phyloP scores from a whole-genome alignment of 768 basidiomycete genomes.

The Tylopilus intermedius region DNA sequence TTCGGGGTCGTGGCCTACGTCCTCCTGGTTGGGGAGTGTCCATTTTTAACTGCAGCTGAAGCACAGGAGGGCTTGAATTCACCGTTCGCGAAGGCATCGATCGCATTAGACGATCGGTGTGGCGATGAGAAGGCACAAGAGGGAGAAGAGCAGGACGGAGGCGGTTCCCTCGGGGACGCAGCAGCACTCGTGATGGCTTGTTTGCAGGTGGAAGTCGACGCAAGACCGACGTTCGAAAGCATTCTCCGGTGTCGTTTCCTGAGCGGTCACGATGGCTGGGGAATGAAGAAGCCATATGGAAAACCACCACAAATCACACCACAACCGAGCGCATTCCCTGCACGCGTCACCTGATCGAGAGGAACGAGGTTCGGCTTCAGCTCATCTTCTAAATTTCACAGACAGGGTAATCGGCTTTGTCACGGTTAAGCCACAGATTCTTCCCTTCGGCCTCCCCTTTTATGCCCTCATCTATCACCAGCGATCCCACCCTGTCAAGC shows the following conservation, averaged over 20 bases:
- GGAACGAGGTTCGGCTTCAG: constrained; percentile 11
- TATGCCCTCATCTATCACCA: constrained; percentile 1
- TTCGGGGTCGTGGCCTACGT: constrained; percentile 97
- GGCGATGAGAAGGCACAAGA: constrained; percentile 66
- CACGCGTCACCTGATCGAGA: constrained; percentile 22
- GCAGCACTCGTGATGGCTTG: constrained; percentile 81
- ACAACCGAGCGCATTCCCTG: constrained; percentile 31
- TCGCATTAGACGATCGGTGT: constrained; percentile 76
- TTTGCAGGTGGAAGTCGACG: constrained; percentile 69
- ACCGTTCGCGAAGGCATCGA: constrained; percentile 71
- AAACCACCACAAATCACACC: constrained; percentile 21
- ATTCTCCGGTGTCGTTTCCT: constrained; percentile 80
- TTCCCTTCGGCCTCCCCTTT: constrained; percentile 6
- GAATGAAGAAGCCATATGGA: constrained; percentile 31
- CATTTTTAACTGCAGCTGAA: constrained; percentile 86
- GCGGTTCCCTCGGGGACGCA: constrained; percentile 80
- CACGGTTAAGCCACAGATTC: constrained; percentile 10
- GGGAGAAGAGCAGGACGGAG: constrained; percentile 77
- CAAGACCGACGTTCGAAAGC: constrained; percentile 82
- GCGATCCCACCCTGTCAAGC: constrained; percentile 7
- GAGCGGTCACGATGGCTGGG: constrained; percentile 74
- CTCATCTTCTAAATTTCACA: background rate
- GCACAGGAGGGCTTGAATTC: constrained; percentile 80
- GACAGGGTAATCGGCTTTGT: background rate
- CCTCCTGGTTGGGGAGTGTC: constrained; percentile 86